A percentile compares a stretch with the other conserved stretches of the same genome.
phyloP scores from a whole-genome alignment of 1,284 basidiomycete genomes.

The Moniliella sp. region DNA sequence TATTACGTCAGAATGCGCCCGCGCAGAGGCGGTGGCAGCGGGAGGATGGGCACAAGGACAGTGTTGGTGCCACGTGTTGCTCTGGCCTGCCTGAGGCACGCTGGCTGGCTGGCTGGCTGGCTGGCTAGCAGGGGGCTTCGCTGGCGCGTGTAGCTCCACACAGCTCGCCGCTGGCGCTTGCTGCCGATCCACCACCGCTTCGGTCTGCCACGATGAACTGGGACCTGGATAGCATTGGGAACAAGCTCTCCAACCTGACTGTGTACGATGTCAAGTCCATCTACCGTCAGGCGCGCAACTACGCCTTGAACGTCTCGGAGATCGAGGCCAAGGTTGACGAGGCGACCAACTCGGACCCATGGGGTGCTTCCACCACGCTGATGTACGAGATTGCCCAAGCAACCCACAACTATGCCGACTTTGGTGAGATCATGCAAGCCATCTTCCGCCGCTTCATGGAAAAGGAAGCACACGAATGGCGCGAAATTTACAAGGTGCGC shows the following conservation, averaged over 20 bases:
- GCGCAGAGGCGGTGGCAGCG: no score
- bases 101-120: no score
- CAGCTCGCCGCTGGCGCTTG: no score
- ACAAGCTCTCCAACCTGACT: constrained; percentile 28
- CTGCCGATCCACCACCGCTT: no score
- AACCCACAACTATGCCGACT: constrained; percentile 85
- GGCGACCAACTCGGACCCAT: constrained; percentile 92
- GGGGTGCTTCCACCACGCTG: constrained; percentile 90
- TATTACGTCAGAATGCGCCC: no score
- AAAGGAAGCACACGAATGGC: constrained; percentile 92
- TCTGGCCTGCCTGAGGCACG: no score
- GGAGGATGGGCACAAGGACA: no score
- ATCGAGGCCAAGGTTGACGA: constrained; percentile 93
- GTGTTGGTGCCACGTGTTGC: no score
- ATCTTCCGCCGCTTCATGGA: constrained; percentile 63
- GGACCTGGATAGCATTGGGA: no score
- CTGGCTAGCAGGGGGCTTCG: no score
- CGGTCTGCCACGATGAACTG: no score
- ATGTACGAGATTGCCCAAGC: constrained; percentile 96
- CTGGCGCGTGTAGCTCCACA: no score
- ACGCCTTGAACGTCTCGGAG: constrained; percentile 76
- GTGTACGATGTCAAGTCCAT: constrained; percentile 31
- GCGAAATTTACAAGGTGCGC: constrained; percentile 99
- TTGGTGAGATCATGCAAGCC: constrained; percentile 97
- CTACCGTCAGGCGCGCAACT: constrained; percentile 13